Evolutionary conservation across 2,329 filamentous ascomycete genomes (phyloP), one percentile per base, ranked within the genome.

Genomic region (Aspergillus pseudoglaucus): DNA sequence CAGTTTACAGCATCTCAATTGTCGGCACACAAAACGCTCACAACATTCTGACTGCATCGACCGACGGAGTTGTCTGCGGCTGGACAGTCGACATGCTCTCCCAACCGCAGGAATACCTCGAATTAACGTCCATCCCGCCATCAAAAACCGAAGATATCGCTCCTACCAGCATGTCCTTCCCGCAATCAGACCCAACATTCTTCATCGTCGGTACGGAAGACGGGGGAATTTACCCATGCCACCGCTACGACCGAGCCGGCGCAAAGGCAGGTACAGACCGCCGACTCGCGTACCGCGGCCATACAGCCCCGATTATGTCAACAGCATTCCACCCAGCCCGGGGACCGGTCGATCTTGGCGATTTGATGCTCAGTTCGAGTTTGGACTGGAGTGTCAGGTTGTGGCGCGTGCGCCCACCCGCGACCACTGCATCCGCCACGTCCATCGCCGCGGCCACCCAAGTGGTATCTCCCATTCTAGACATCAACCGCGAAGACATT

Each of bases 61-160:
- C 93, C 0, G 93, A 98, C 63, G 93, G 93, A 47, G 89, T 95
- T 8, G 89, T 97, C 38, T 98, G 93, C 68, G 88, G 90, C 42
- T 98, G 93, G 93, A 90, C 88, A 47, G 89, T 96, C 54, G 94
- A 98, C 67, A 97, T 98, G 82, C 87, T 98, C 51, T 89, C 91
- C 1, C 89, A 96, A 68, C 93, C 93, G 0, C 91, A 97, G 69
- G 93, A 98, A 73, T 85, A 90, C 47, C 81, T 98, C 38, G 89
- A 95, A 61, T 78, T 98, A 10, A 85, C 84, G 50, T 88, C 90
- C 2, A 91, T 91, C 3, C 83, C 84, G 14, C 89, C 91, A 4
- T 85, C 88, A 58, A 91, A 90, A 67, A 91, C 90, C 4, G 94
- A 98, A 69, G 93, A 98, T 61, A 83, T 98, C 44, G 90, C 90